These are phyloP conservation scores for Aureobasidium sp. DNA, from an alignment of 2,329 filamentous ascomycete genomes.

Conservation along the genomic window DNA sequence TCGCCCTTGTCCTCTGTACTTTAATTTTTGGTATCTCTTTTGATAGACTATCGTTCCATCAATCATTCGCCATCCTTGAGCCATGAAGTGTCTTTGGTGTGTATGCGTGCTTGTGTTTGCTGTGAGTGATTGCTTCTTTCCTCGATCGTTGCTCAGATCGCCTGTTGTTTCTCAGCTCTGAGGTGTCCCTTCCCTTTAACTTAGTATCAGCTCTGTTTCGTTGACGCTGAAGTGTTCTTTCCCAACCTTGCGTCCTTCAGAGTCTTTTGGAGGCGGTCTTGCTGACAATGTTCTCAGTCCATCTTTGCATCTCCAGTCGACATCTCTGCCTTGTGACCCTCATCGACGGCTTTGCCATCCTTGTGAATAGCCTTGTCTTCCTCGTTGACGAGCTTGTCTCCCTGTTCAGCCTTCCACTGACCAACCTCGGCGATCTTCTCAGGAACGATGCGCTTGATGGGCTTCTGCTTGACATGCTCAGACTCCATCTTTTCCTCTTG, in stretches of 20 bases:
- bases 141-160: no score
- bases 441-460: not conserved
- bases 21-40: not conserved
- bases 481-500: no score
- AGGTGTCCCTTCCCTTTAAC: no score
- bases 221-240: not conserved
- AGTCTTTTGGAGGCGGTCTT: not conserved
- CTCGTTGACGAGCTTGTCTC: not conserved
- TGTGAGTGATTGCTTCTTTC: no score
- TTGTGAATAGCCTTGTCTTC: not conserved
- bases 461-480: not conserved
- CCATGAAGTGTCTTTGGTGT: not conserved
- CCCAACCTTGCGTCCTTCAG: not conserved
- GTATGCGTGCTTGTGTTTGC: no score
- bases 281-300: not conserved
- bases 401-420: not conserved
- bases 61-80: not conserved
- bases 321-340: not conserved
- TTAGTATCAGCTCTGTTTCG: no score
- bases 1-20: not conserved
- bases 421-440: constrained; percentile 5
- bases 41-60: not conserved
- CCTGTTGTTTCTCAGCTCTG: no score
- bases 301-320: not conserved
- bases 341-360: not conserved